Conservation (phyloP, 345 rosid genomes). For the Leavenworthia alabamica region DNA sequence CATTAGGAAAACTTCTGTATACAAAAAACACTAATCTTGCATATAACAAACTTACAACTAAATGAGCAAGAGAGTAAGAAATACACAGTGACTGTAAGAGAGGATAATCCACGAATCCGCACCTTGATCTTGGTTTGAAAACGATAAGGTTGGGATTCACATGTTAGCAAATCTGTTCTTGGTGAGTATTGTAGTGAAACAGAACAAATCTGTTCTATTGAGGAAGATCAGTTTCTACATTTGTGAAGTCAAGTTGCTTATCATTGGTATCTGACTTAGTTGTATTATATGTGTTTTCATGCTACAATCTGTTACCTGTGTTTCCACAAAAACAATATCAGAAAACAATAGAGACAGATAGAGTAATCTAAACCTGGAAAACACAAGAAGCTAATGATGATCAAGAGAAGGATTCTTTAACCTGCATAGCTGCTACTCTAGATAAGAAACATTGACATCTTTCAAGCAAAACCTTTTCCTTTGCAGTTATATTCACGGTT, state of each 20-base stretch:
- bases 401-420: conserved; percentile 32
- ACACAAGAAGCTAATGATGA: neutral
- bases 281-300: conserved; percentile 89
- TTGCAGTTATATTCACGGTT: conserved; percentile 56
- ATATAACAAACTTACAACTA: conserved; percentile 14
- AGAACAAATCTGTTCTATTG: conserved; percentile 21
- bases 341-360: neutral
- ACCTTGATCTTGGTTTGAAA: conserved; percentile 34
- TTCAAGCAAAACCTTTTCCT: conserved; percentile 69
- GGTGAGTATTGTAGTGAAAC: conserved; percentile 65
- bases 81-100: neutral
- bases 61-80: neutral
- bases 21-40: conserved; percentile 31
- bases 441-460: conserved; percentile 74
- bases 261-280: conserved; percentile 45
- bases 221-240: conserved; percentile 53
- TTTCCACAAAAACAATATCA: neutral
- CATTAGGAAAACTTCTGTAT: conserved; percentile 25
- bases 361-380: neutral
- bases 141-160: conserved; percentile 33
- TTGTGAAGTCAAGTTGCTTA: conserved; percentile 72
- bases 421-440: conserved; percentile 75
- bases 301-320: conserved; percentile 80
- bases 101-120: conserved; percentile 9
- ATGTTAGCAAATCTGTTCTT: conserved; percentile 36